Conservation (phyloP, 495 filamentous ascomycete species). For the Hyaloscypha finlandica region DNA sequence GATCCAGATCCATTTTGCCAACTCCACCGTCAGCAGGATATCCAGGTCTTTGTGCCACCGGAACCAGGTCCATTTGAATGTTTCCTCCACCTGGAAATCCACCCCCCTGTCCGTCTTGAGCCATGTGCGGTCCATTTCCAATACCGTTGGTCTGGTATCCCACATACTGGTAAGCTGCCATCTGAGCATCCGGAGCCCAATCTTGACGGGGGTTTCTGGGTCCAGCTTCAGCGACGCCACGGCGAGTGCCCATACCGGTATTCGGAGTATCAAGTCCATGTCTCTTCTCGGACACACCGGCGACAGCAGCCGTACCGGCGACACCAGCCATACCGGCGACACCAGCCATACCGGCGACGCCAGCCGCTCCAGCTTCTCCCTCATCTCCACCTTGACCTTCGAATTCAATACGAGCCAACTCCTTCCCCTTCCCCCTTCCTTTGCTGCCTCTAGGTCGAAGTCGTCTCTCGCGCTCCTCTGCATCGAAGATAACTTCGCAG, state of each 20-base stretch:
- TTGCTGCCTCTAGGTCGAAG: neutral
- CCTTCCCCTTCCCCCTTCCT: constrained; percentile 6
- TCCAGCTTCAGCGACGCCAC: neutral
- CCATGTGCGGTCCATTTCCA: neutral
- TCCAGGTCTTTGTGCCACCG: neutral
- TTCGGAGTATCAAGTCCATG: neutral
- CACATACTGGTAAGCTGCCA: constrained; percentile 22
- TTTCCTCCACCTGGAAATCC: neutral
- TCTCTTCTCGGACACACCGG: neutral
- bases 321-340: neutral
- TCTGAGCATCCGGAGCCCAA: neutral
- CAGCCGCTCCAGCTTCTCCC: no score
- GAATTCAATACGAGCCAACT: neutral
- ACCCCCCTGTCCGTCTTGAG: neutral
- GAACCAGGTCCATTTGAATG: no score
- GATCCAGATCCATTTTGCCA: neutral
- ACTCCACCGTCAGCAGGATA: neutral
- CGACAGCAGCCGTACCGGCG: no score
- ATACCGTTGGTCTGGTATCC: constrained; percentile 9
- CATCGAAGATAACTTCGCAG: constrained; percentile 28
- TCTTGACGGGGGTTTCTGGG: neutral
- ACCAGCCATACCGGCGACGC: no score
- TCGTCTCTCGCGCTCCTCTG: constrained; percentile 18
- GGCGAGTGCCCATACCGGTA: neutral
- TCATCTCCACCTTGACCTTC: neutral